phyloP scores from a whole-genome alignment of 179 eudicot species.

The Vitellaria paradoxa region DNA sequence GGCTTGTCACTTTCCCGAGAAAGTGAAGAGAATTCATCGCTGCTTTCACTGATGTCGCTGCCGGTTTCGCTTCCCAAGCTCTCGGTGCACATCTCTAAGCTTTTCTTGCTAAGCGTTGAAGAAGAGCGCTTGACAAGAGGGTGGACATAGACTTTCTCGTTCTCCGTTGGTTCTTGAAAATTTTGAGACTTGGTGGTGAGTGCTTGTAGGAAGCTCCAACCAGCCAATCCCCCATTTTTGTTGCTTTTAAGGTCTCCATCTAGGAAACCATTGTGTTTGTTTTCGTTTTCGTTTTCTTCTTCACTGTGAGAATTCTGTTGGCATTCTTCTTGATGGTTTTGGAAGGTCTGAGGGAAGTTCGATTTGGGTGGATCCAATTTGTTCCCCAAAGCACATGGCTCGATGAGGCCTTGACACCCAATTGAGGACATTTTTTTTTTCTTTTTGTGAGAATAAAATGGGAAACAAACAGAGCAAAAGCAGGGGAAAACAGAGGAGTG shows the following conservation, averaged over 20 bases:
- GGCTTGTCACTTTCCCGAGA: conserved; percentile 8
- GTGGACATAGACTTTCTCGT: conserved; percentile 41
- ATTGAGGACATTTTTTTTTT: conserved; percentile 23
- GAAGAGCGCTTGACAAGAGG: conserved; percentile 37
- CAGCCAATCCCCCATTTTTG: conserved; percentile 9
- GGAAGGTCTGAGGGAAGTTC: not conserved
- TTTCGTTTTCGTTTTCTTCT: conserved; percentile 8
- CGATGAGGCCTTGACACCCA: conserved; percentile 31
- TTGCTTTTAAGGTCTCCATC: too few relatives aligned
- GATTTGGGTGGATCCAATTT: conserved; percentile 25
- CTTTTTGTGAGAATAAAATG: not conserved
- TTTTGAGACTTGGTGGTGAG: conserved; percentile 27
- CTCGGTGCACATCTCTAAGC: conserved; percentile 83
- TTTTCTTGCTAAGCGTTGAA: conserved; percentile 39
- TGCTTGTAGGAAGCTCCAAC: conserved; percentile 41
- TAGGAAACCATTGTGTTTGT: not conserved
- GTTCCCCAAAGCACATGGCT: conserved; percentile 23
- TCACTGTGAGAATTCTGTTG: not conserved
- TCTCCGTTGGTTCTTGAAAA: conserved; percentile 11
- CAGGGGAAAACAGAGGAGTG: conserved; percentile 9
- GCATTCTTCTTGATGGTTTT: not conserved
- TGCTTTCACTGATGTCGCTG: conserved; percentile 25
- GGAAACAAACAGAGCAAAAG: conserved; percentile 14
- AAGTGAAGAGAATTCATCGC: conserved; percentile 22
- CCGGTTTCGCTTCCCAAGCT: conserved; percentile 74